Conservation (phyloP, 208 protist genomes). For the Wallacemonas rigidus region DNA sequence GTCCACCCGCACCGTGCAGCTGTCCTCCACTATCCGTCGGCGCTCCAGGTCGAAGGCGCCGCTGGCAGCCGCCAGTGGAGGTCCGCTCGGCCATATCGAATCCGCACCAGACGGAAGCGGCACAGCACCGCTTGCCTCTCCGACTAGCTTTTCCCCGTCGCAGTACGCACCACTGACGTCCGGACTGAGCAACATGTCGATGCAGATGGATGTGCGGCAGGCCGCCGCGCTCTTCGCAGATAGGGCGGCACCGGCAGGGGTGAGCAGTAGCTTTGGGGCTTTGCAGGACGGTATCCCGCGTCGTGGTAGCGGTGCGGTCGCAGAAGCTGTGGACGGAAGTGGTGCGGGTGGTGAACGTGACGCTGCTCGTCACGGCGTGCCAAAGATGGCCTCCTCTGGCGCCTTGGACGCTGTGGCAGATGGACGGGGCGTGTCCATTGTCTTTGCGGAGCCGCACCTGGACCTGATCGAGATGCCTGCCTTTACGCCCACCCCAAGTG, state of each 20-base stretch:
- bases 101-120: background rate
- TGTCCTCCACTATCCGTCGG: background rate
- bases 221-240: background rate
- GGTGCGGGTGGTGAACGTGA: too few relatives aligned
- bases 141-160: background rate
- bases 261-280: background rate
- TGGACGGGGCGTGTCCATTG: background rate
- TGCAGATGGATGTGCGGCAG: conserved; percentile 8
- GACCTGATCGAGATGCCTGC: conserved; percentile 10
- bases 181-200: conserved; percentile 7
- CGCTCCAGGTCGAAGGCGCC: background rate
- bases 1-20: conserved; percentile 3
- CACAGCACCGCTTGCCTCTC: background rate
- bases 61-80: too few relatives aligned
- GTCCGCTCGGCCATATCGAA: too few relatives aligned
- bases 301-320: background rate
- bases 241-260: background rate
- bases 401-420: background rate
- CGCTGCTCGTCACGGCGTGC: too few relatives aligned
- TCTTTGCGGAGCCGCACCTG: conserved; percentile 10
- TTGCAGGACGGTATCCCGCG: background rate
- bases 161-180: background rate
- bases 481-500: background rate
- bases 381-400: background rate
- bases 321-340: too few relatives aligned